A percentile compares a stretch with the other conserved stretches of the same genome.
phyloP scores from a whole-genome alignment of 495 filamentous ascomycete species.

The Aspergillus cavernicola region DNA sequence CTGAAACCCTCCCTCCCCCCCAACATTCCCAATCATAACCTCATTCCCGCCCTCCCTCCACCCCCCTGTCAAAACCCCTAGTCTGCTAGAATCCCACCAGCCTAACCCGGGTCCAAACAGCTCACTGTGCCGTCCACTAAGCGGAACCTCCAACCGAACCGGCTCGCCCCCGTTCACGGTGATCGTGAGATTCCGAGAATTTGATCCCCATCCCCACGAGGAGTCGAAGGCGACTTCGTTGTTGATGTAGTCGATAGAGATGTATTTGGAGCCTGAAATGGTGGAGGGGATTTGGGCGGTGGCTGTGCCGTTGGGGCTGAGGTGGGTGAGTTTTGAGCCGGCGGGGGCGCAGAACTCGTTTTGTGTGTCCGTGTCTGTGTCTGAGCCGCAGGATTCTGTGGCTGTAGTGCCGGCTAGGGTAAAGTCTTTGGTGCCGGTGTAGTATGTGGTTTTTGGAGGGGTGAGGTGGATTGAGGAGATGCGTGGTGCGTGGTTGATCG shows the following conservation, averaged over 20 bases:
- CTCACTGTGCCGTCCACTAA: slow-evolving; percentile 45
- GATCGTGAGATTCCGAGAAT: slow-evolving; percentile 46
- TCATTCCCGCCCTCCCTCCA: slow-evolving; percentile 40
- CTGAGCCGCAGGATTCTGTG: slow-evolving; percentile 26
- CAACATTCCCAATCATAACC: slow-evolving; percentile 39
- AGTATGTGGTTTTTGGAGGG: slow-evolving; percentile 31
- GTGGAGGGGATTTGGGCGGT: slow-evolving; percentile 25
- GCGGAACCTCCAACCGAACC: slow-evolving; percentile 45
- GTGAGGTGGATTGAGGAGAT: slow-evolving; percentile 25
- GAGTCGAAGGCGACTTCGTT: slow-evolving; percentile 46
- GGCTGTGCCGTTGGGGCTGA: slow-evolving; percentile 21
- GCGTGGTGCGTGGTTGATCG: slow-evolving; percentile 17
- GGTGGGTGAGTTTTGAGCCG: slow-evolving; percentile 39
- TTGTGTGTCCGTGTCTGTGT: no score
- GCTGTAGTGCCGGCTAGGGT: slow-evolving; percentile 29
- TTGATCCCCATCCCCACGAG: slow-evolving; percentile 39
- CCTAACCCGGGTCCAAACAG: slow-evolving; percentile 39
- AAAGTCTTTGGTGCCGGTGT: slow-evolving; percentile 31
- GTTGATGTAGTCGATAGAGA: slow-evolving; percentile 49
- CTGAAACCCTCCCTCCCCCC: slow-evolving; percentile 19
- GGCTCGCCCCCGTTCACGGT: slow-evolving; percentile 36
- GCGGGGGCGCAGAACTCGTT: slow-evolving; percentile 33
- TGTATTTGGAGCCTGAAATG: slow-evolving; percentile 29
- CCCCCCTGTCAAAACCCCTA: slow-evolving; percentile 41
- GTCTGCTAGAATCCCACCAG: slow-evolving; percentile 46